Evolutionary conservation across 495 filamentous ascomycete genomes (phyloP).

Genomic region (Xylaria flabelliformis): DNA sequence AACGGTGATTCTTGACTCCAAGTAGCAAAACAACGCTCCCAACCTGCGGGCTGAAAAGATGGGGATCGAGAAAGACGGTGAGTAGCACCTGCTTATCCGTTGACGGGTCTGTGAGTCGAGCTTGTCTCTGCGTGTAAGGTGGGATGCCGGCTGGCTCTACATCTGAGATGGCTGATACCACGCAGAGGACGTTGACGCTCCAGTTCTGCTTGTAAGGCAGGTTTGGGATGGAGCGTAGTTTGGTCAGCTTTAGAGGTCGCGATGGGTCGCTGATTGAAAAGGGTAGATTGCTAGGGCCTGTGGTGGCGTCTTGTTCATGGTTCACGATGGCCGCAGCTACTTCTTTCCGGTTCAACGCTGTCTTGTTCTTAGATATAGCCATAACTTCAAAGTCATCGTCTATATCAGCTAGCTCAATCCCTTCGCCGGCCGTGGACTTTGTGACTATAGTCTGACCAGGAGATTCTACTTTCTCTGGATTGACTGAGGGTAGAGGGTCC

Average conservation of each 20-base stretch:
- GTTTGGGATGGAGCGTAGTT: slow-evolving; percentile 47
- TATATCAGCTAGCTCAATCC: slow-evolving; percentile 23
- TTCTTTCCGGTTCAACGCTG: slow-evolving; percentile 33
- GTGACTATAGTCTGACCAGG: neutral
- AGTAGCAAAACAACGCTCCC: slow-evolving; percentile 52
- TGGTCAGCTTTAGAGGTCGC: slow-evolving; percentile 48
- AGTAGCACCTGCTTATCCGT: slow-evolving; percentile 51
- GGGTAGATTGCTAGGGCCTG: slow-evolving; percentile 23
- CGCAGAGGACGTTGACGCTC: slow-evolving; percentile 53
- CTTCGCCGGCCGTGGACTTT: slow-evolving; percentile 19
- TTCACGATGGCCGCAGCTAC: slow-evolving; percentile 22
- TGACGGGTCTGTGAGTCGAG: slow-evolving; percentile 48
- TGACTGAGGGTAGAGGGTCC: neutral
- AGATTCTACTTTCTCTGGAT: neutral
- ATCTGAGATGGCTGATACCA: slow-evolving; percentile 48
- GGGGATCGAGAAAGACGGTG: slow-evolving; percentile 54
- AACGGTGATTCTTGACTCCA: slow-evolving; percentile 56
- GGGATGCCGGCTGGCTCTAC: slow-evolving; percentile 48
- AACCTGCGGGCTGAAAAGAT: slow-evolving; percentile 44
- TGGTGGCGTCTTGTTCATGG: neutral
- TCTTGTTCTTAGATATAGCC: slow-evolving; percentile 28
- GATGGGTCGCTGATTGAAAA: slow-evolving; percentile 39
- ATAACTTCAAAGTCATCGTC: slow-evolving; percentile 44
- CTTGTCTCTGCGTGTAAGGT: slow-evolving; percentile 49
- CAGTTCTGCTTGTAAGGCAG: slow-evolving; percentile 58